Evolutionary conservation across 208 protist genomes (phyloP), one percentile per base, ranked within the genome.

Genomic region (Acanthamoeba healyi): DNA sequence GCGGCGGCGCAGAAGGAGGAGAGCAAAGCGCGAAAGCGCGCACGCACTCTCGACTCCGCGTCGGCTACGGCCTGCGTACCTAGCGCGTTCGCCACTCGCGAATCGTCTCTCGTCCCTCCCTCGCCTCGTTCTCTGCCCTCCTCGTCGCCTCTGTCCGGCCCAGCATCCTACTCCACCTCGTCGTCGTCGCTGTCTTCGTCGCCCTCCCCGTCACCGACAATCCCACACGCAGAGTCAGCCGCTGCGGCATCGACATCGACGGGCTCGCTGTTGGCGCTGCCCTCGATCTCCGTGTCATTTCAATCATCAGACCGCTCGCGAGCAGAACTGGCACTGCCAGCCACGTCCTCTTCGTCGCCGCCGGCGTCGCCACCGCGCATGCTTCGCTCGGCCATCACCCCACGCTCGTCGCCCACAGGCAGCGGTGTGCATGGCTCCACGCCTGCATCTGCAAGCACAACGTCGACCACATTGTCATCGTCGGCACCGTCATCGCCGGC

Each of bases 61-160:
- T 36, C 65, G 65, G 65, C 65, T 7, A 19, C 65, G 32, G 34
- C 34, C 36, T 36, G 29, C 34, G 65, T 19, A 34, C n/a, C n/a
- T 2, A 2, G 4, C 42, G 17, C 2, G 22, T 7, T 14, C 38
- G 17, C 9, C 38, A 3, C 38, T 38, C n/a, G 70, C 29, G 32
- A 70, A 2, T 2, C 63, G 26, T 17, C 63, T 9, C 26, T 72
- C 38, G 67, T 77, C 0, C 42, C 74, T 4, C 42, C 74, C 38
- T 84, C 74, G 44, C 74, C 74, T 7, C 74, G 74, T 4, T 84
- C 74, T 4, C 22, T 84, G 36, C 44, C 74, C 40, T 84, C 74
- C 3, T 26, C 24, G 12, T 84, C 74, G 38, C 74, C 74, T n/a
- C 44, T 84, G 19, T 84, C 74, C 26, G 74, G 74, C 3, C 74